Base-by-base conservation (phyloP, 345 rosid genomes). In the Rhodamnia rubescens region DNA sequence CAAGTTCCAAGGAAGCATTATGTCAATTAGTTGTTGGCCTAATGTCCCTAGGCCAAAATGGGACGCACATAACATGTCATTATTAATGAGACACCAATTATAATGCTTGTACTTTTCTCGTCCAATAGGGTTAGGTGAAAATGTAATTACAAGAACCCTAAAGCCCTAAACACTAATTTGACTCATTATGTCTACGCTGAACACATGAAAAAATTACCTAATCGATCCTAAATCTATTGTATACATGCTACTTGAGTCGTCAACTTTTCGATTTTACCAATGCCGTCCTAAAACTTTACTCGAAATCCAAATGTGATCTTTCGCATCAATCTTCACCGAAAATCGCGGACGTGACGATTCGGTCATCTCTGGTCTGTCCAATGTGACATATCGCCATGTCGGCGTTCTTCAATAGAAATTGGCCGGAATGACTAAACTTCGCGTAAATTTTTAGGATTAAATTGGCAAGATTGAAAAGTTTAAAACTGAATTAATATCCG, bases 341-440 rank as follows among this genome's bases (percentile, higher is more conserved):
- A 32, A 64, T 15, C 5, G 2, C 21, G 0, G 4, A 29, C 1
- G 9, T 6, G 9, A 0, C 4, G 2, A 20, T 15, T 16, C 3
- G 15, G 20, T 59, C 69, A n/a, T n/a, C 18, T 13, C 5, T 6
- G 0, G 2, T 1, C 11, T n/a, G 0, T 64, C 6, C 5, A 15
- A 32, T 6, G 0, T 15, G 11, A 0, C 40, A 61, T 2, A 4
- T 15, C 6, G 5, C 5, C 0, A 1, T 69, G 12, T 32, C 24
- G 16, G 9, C 5, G 1, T 32, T 69, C 18, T 18, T 4, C 2
- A 61, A 0, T 0, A 16, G 5, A 18, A 69, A 32, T 8, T 16
- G 6, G 0, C 2, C 0, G 2, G 0, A 64, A 32, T 16, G 10
- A 0, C 3, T 2, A 8, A 1, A 18, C 5, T 69, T 32, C 3